phyloP scores from a whole-genome alignment of 192 early-diverging fungal species.

The Podila epicladia region DNA sequence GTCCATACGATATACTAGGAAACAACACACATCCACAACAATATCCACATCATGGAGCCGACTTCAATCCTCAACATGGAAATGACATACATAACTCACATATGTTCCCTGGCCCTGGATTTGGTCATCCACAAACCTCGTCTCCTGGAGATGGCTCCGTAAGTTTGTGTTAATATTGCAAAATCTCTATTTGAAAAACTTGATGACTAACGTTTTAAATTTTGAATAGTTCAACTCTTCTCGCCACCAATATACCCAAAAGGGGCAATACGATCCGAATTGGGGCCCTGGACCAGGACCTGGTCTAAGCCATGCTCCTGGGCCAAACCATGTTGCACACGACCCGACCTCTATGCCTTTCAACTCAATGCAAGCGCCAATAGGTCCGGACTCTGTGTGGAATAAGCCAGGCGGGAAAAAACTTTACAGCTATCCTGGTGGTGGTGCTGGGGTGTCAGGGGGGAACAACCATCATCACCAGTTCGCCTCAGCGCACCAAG shows the following conservation, averaged over 20 bases:
- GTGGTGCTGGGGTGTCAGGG: neutral
- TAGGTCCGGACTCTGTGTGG: neutral
- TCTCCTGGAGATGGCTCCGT: constrained; percentile 27
- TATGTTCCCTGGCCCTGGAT: constrained; percentile 9
- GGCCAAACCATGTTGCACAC: too few relatives aligned
- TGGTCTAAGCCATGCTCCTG: neutral
- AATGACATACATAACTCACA: constrained; percentile 4
- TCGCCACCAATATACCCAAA: constrained; percentile 25
- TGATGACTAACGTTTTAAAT: neutral
- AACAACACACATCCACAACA: constrained; percentile 6
- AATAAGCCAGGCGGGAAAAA: constrained; percentile 5
- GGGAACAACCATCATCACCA: neutral
- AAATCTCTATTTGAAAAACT: too few relatives aligned
- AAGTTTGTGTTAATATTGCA: neutral
- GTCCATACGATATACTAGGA: constrained; percentile 16
- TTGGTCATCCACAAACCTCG: constrained; percentile 1
- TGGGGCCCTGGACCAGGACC: constrained; percentile 19
- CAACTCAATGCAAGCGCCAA: constrained; percentile 14
- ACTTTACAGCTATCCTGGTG: neutral
- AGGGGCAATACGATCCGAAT: constrained; percentile 20
- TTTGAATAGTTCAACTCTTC: constrained; percentile 10
- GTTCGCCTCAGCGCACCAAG: neutral
- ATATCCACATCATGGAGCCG: constrained; percentile 4
- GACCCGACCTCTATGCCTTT: constrained; percentile 20
- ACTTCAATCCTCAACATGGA: constrained; percentile 10